A percentile compares a stretch with the other conserved stretches of the same genome.
phyloP scores from a whole-genome alignment of 192 early-diverging fungal species.

The Jimgerdemannia lactiflua region DNA sequence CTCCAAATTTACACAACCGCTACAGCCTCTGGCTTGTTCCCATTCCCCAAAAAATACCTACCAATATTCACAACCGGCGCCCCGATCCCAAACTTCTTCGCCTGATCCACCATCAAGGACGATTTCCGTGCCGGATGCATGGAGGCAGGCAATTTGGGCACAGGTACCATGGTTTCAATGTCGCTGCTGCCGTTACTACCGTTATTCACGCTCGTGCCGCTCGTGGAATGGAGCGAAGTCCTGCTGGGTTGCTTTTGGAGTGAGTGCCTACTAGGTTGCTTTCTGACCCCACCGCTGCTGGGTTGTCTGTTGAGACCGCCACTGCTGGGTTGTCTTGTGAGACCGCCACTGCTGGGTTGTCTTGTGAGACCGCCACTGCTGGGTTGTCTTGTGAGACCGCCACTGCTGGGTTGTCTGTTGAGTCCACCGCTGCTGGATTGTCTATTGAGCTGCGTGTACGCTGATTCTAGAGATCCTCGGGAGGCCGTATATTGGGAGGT shows the following conservation, averaged over 20 bases:
- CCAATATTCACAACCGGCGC: slow-evolving; percentile 30
- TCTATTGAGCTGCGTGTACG: no score
- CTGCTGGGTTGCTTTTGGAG: not conserved
- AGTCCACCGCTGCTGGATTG: no score
- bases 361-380: not conserved
- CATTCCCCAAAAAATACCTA: not conserved
- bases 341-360: not conserved
- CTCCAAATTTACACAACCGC: not conserved
- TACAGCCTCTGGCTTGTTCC: not conserved
- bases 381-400: no score
- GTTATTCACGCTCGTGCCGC: not conserved
- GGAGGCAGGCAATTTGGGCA: not conserved
- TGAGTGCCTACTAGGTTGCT: not conserved
- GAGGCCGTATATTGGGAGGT: not conserved
- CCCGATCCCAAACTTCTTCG: slow-evolving; percentile 39
- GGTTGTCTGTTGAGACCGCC: not conserved
- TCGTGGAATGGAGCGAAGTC: not conserved
- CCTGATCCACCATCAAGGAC: slow-evolving; percentile 35
- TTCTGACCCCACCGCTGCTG: not conserved
- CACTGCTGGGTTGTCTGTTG: no score
- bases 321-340: not conserved
- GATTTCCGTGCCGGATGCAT: slow-evolving; percentile 29
- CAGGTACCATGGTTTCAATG: slow-evolving; percentile 5
- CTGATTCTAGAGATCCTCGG: not conserved
- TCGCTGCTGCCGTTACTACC: not conserved